These are phyloP conservation scores for Gelatoporia subvermispora DNA, from an alignment of 768 basidiomycete species.

Conservation along the genomic window DNA sequence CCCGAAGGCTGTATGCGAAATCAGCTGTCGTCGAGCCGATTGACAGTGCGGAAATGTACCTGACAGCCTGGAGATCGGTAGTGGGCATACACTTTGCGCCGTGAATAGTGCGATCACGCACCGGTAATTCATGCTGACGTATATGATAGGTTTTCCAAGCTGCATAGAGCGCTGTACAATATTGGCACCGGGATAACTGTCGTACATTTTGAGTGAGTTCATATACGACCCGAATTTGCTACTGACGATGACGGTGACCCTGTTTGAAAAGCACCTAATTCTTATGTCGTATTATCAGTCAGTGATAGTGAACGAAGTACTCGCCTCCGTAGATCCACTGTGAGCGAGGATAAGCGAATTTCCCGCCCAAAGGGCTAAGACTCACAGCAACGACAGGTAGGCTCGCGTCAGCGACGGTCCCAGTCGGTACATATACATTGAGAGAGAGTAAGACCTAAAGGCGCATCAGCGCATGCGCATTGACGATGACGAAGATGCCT, in stretches of 20 bases:
- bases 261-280: no score
- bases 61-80: not conserved
- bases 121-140: slow-evolving; percentile 48
- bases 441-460: slow-evolving; percentile 19
- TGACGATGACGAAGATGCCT: not conserved
- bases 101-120: no score
- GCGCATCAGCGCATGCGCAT: not conserved
- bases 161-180: slow-evolving; percentile 32
- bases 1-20: slow-evolving; percentile 26
- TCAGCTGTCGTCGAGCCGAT: not conserved
- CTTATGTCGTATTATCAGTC: not conserved
- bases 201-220: no score
- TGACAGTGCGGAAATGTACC: no score
- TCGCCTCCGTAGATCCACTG: slow-evolving; percentile 25
- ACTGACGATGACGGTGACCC: no score
- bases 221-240: no score
- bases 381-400: slow-evolving; percentile 15
- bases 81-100: no score
- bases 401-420: slow-evolving; percentile 5
- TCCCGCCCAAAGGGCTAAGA: not conserved
- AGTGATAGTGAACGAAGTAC: not conserved
- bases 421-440: slow-evolving; percentile 21
- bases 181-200: not conserved
- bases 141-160: slow-evolving; percentile 40
- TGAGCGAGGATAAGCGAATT: not conserved